These are phyloP conservation scores for Drechslerella dactyloides DNA, from an alignment of 2,329 filamentous ascomycete genomes.

Conservation along the genomic window DNA sequence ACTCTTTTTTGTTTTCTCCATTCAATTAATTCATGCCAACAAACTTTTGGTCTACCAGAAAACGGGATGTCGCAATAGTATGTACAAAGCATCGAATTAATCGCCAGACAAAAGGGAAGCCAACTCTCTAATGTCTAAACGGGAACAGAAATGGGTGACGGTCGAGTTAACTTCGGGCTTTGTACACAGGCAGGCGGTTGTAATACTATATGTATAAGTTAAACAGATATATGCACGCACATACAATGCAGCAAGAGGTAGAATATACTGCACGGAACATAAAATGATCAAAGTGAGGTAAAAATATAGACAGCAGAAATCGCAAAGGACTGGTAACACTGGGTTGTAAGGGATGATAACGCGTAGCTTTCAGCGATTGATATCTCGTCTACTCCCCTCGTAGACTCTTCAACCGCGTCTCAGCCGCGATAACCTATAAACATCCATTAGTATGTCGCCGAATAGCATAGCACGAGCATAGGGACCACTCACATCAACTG, in stretches of 20 bases:
- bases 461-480: too few species aligned
- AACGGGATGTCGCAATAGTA: neutral
- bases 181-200: conserved; percentile 1
- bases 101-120: neutral
- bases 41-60: too few species aligned
- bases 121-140: neutral
- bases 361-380: conserved; percentile 44
- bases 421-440: conserved; percentile 81
- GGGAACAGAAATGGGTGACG: neutral
- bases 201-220: too few species aligned
- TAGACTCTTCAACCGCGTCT: conserved; percentile 86
- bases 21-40: too few species aligned
- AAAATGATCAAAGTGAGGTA: too few species aligned
- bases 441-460: conserved; percentile 20
- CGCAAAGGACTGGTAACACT: neutral
- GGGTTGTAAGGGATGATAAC: neutral
- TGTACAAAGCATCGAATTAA: neutral
- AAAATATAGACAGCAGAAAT: neutral
- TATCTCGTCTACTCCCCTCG: conserved; percentile 84
- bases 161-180: too few species aligned
- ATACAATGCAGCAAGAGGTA: too few species aligned
- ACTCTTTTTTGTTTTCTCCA: too few species aligned
- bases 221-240: too few species aligned
- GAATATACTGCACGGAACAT: too few species aligned
- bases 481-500: conserved; percentile 87